A percentile compares a stretch with the other conserved stretches of the same genome.
Conservation (phyloP, 768 basidiomycete genomes). For the Ramaria sp. region DNA sequence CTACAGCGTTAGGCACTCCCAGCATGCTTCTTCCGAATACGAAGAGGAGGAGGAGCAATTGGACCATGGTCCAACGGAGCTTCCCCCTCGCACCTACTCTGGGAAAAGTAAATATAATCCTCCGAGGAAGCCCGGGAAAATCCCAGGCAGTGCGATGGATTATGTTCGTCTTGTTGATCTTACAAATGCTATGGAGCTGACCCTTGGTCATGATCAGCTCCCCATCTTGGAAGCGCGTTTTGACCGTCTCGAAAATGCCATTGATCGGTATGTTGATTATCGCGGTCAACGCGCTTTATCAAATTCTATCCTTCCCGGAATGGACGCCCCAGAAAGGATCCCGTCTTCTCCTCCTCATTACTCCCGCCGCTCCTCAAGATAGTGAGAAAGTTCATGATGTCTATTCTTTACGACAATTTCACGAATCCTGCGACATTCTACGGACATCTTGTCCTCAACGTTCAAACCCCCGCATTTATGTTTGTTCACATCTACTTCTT, state of each 20-base stretch:
- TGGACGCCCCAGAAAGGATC: neutral
- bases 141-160: constrained; percentile 10
- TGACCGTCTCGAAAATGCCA: constrained; percentile 9
- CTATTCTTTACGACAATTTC: neutral
- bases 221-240: constrained; percentile 11
- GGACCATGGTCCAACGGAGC: constrained; percentile 11
- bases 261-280: constrained; percentile 10
- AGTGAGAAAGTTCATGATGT: neutral
- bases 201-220: constrained; percentile 1
- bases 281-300: constrained; percentile 9
- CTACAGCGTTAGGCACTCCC: neutral
- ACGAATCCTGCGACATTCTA: neutral
- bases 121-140: constrained; percentile 9
- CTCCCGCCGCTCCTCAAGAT: neutral
- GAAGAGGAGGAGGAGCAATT: neutral
- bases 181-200: neutral
- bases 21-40: neutral
- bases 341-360: neutral
- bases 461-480: too few relatives aligned
- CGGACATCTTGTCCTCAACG: too few relatives aligned
- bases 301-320: constrained; percentile 10
- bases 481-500: too few relatives aligned
- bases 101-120: constrained; percentile 8
- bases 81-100: constrained; percentile 11
- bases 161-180: constrained; percentile 4